Evolutionary conservation across 495 filamentous ascomycete species (phyloP).

Genomic region (Sordaria brevicollis): DNA sequence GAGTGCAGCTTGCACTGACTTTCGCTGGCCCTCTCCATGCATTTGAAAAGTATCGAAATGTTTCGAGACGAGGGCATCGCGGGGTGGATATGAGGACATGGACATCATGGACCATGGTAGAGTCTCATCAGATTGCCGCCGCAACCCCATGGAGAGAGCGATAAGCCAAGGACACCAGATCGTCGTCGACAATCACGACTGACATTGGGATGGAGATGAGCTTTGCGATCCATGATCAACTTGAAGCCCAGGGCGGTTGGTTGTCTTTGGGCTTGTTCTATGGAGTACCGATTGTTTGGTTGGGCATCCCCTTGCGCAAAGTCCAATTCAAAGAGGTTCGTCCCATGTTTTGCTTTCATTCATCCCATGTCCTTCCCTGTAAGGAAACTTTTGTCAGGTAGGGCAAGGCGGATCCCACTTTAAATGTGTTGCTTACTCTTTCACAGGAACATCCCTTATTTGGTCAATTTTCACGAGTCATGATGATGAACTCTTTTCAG

Average conservation of each 20-base stretch:
- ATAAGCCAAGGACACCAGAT: not conserved
- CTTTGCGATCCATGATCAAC: not conserved
- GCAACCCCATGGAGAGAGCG: not conserved
- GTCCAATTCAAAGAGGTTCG: not conserved
- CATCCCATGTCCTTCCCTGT: not conserved
- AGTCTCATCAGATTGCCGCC: not conserved
- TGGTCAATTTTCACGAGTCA: not conserved
- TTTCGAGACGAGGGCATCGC: not conserved
- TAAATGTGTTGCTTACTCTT: not conserved
- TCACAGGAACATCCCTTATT: not conserved
- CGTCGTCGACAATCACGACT: not conserved
- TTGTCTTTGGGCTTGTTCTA: not conserved
- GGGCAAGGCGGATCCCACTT: not conserved
- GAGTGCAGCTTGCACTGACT: not conserved
- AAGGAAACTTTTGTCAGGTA: not conserved
- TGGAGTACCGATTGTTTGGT: not conserved
- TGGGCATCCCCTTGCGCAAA: not conserved
- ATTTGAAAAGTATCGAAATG: not conserved
- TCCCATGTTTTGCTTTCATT: not conserved
- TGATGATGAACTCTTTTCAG: not conserved
- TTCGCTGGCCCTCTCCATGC: not conserved
- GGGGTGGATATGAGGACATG: no score
- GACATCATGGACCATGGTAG: no score
- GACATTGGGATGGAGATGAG: not conserved
- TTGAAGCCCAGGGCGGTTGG: not conserved